Evolutionary conservation across 495 filamentous ascomycete genomes (phyloP).

Genomic region (Penicillium riverlandense): DNA sequence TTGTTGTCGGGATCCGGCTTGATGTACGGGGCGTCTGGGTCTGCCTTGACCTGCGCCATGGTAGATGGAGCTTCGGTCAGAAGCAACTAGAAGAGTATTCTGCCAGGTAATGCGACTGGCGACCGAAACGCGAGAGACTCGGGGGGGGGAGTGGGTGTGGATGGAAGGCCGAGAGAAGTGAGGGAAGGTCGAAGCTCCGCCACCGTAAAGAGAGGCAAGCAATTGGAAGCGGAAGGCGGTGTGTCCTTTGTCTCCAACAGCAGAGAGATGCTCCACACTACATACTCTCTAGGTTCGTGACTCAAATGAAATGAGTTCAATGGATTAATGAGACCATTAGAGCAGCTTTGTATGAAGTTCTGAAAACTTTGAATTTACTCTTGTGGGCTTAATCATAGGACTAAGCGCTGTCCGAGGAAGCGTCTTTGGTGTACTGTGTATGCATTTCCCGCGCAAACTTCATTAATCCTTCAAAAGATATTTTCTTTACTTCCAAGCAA

Average conservation of each 20-base stretch:
- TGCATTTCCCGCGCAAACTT: no score
- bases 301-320: no score
- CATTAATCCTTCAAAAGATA: no score
- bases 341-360: no score
- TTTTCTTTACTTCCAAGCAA: no score
- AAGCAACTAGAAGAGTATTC: not conserved
- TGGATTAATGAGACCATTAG: no score
- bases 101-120: not conserved
- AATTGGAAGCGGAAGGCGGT: conserved; percentile 2
- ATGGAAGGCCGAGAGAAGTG: not conserved
- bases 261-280: no score
- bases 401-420: no score
- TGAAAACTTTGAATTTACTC: no score
- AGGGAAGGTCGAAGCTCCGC: not conserved
- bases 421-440: no score
- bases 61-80: not conserved
- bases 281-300: no score
- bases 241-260: not conserved
- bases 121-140: not conserved
- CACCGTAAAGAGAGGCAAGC: not conserved
- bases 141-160: not conserved
- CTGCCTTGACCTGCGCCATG: conserved; percentile 36
- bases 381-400: no score
- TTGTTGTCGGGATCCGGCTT: conserved; percentile 62
- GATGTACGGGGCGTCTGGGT: conserved; percentile 39